These are phyloP conservation scores for Paracamarosporium sp. DNA, from an alignment of 2,329 filamentous ascomycete species.

Conservation along the genomic window DNA sequence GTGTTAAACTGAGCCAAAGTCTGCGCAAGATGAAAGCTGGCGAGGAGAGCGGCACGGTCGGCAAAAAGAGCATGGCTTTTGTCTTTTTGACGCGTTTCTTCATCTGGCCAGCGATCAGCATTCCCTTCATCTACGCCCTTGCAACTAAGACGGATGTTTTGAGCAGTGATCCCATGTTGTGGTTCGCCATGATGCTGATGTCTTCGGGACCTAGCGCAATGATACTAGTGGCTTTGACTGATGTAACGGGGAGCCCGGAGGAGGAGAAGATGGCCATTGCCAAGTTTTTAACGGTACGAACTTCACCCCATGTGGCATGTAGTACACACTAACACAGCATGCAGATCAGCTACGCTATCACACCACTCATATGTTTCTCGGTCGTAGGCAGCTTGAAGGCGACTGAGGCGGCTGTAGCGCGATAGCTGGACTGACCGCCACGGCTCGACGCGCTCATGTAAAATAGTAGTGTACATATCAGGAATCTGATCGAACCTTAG, in stretches of 20 bases:
- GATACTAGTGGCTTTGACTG: constrained; percentile 60
- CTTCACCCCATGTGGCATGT: neutral
- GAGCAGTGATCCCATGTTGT: constrained; percentile 66
- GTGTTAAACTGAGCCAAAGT: constrained; percentile 67
- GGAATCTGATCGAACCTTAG: too few relatives aligned
- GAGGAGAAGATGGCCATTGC: constrained; percentile 61
- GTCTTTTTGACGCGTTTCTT: constrained; percentile 65
- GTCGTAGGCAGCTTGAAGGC: constrained; percentile 54
- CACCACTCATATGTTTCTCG: constrained; percentile 52
- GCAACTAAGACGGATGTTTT: constrained; percentile 61
- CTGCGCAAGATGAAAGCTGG: constrained; percentile 56
- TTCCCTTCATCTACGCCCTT: constrained; percentile 62
- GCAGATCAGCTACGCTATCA: constrained; percentile 52
- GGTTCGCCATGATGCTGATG: constrained; percentile 70
- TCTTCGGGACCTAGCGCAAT: constrained; percentile 63
- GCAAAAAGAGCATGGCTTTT: constrained; percentile 58
- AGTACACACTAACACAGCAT: neutral
- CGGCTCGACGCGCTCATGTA: neutral
- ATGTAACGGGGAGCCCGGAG: constrained; percentile 53
- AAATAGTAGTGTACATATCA: neutral
- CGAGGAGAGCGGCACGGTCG: constrained; percentile 51
- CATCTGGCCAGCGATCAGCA: constrained; percentile 65
- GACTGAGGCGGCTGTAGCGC: constrained; percentile 37
- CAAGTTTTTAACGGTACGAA: constrained; percentile 57
- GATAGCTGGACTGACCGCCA: neutral